Evolutionary conservation across 129 eudicot species (phyloP).

Genomic region (Flaveria trinervia): DNA sequence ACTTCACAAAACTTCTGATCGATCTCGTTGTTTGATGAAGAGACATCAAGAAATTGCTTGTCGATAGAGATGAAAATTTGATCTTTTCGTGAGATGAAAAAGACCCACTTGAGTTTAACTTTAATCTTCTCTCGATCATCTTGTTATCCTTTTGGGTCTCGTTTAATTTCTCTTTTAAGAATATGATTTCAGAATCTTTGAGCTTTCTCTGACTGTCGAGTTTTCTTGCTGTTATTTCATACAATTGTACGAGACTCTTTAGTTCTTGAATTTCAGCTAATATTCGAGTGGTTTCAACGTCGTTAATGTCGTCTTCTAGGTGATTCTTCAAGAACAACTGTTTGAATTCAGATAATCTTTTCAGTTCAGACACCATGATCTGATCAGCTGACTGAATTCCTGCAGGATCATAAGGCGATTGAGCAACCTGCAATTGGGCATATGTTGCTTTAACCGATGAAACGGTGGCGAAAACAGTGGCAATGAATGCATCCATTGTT

Average conservation of each 20-base stretch:
- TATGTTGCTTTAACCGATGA: constrained; percentile 78
- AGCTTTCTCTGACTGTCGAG: constrained; percentile 63
- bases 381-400: constrained; percentile 78
- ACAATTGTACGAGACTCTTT: constrained; percentile 56
- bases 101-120: constrained; percentile 52
- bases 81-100: constrained; percentile 36
- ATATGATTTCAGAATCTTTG: constrained; percentile 73
- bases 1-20: constrained; percentile 50
- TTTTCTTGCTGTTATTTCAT: constrained; percentile 55
- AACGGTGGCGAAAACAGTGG: constrained; percentile 65
- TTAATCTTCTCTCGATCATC: constrained; percentile 55
- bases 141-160: constrained; percentile 57
- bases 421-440: constrained; percentile 69
- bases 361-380: constrained; percentile 67
- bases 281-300: constrained; percentile 50
- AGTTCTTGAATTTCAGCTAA: constrained; percentile 71
- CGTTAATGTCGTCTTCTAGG: constrained; percentile 42
- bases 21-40: constrained; percentile 57
- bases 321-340: constrained; percentile 67
- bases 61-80: constrained; percentile 42
- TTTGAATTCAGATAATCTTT: constrained; percentile 64
- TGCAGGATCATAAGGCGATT: constrained; percentile 80
- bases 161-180: constrained; percentile 64
- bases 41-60: constrained; percentile 45
- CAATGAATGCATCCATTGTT: constrained; percentile 62